Evolutionary conservation across 2,329 filamentous ascomycete genomes (phyloP), one percentile per base, ranked within the genome.

Genomic region (Pseudogymnoascus sp.): DNA sequence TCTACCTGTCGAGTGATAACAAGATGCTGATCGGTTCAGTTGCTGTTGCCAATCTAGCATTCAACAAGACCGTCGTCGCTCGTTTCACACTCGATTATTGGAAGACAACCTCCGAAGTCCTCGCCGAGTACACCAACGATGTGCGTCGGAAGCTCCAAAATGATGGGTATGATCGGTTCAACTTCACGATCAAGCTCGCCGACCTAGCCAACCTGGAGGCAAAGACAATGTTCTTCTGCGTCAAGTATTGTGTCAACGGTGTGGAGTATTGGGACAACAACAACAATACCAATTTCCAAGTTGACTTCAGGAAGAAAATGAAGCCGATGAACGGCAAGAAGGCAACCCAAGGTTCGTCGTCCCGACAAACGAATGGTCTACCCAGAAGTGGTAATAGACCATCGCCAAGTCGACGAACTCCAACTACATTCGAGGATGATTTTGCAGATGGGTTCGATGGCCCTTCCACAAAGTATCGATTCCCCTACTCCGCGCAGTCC

Each of bases 261-360:
- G 81, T 87, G 63, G 92, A 97, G 68, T 89, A 84, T 73, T 99
- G 94, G 94, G 94, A 99, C 74, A 99, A 92, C 79, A 99, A 99
- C 72, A 78, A 79, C 66, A 77, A 79, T 28, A 82, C 84, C 73
- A 97, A 99, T 75, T 99, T 94, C 75, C 92, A 96, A 72, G 83
- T 97, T 59, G 91, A 96, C 72, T 99, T 99, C 76, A 79, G 80
- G 65, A 95, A 92, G 79, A 91, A 89, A 75, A 74, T 81, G 66
- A 81, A 88, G 62, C 76, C 81, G 15, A 79, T 80, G 67, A 83
- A 75, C 63, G 79, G 80, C 65, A 84, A 83, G 76, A 77, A 77
- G 62, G 75, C 75, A 60, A 72, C 76, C 26, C 75, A 79, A 63
- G 77, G 79, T 9, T 75, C 79, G 10, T 73, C 75, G 8, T 77